These are phyloP conservation scores for Neonothopanus nambi DNA, from an alignment of 1,284 basidiomycete genomes.

Conservation along the genomic window DNA sequence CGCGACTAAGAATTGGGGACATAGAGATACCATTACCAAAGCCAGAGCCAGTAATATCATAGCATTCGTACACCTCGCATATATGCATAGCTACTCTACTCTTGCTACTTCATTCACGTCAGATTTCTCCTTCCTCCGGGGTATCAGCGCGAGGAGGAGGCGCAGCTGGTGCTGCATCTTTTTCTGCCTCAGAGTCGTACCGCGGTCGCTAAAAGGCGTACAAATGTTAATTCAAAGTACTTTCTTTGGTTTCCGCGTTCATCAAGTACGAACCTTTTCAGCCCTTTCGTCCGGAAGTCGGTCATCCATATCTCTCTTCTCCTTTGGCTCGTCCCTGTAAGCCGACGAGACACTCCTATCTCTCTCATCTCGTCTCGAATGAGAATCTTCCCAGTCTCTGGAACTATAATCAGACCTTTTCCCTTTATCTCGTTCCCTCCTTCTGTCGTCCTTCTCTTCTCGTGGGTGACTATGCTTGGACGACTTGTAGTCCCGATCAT, in stretches of 20 bases:
- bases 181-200: slow-evolving; percentile 48
- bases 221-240: slow-evolving; percentile 13
- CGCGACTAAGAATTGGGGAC: slow-evolving; percentile 81
- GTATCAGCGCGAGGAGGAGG: slow-evolving; percentile 49
- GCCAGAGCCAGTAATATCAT: slow-evolving; percentile 10
- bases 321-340: slow-evolving; percentile 37
- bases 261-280: slow-evolving; percentile 59
- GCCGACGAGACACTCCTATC: slow-evolving; percentile 49
- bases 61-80: not conserved
- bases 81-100: too few relatives aligned
- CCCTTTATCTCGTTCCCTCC: slow-evolving; percentile 31
- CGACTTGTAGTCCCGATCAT: slow-evolving; percentile 33
- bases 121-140: slow-evolving; percentile 84
- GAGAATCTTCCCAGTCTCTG: too few relatives aligned
- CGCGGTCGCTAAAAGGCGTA: slow-evolving; percentile 46
- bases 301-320: slow-evolving; percentile 46
- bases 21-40: slow-evolving; percentile 36
- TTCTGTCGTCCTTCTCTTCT: slow-evolving; percentile 44
- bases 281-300: slow-evolving; percentile 50
- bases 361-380: slow-evolving; percentile 38
- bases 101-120: too few relatives aligned
- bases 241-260: slow-evolving; percentile 2
- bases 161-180: slow-evolving; percentile 36
- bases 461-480: slow-evolving; percentile 29
- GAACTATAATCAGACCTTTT: slow-evolving; percentile 44